These are phyloP conservation scores for Cordyceps cateniannulata DNA, from an alignment of 2,329 filamentous ascomycete species.

Conservation along the genomic window DNA sequence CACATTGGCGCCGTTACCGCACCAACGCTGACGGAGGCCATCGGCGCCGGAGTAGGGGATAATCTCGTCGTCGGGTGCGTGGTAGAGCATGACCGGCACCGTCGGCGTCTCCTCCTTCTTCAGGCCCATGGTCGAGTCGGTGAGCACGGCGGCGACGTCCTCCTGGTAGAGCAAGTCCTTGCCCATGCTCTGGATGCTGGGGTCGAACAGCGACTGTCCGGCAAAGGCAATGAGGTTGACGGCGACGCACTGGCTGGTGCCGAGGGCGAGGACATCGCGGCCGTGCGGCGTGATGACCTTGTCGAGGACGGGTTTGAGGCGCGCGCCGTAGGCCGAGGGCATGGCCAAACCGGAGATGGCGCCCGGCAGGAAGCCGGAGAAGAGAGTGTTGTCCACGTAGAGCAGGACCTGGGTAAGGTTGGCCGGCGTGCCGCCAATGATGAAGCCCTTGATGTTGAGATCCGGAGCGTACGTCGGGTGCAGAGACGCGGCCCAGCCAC, in stretches of 20 bases:
- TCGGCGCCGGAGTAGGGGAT: constrained; percentile 1
- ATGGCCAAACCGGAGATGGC: constrained; percentile 25
- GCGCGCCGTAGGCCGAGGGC: constrained; percentile 9
- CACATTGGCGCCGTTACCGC: constrained; percentile 9
- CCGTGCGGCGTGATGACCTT: constrained; percentile 1
- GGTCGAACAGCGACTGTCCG: constrained; percentile 3
- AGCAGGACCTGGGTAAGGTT: constrained; percentile 8
- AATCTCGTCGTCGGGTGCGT: constrained; percentile 10
- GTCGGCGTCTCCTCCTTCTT: constrained; percentile 10
- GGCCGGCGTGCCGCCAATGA: constrained; percentile 9
- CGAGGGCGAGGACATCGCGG: background rate
- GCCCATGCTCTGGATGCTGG: constrained; percentile 11
- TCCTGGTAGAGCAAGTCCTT: background rate
- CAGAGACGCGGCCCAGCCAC: constrained; percentile 10
- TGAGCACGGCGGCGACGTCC: background rate
- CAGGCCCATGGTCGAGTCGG: constrained; percentile 4
- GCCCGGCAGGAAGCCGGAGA: constrained; percentile 7
- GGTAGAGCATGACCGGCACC: constrained; percentile 11
- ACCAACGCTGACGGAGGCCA: constrained; percentile 5
- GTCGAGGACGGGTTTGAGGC: constrained; percentile 5
- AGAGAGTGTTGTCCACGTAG: background rate
- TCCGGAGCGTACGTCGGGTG: constrained; percentile 11
- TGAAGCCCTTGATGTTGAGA: constrained; percentile 3
- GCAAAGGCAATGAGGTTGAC: constrained; percentile 6
- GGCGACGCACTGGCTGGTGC: constrained; percentile 4